phyloP scores from a whole-genome alignment of 495 filamentous ascomycete species.

The Penicillium cataractarum region DNA sequence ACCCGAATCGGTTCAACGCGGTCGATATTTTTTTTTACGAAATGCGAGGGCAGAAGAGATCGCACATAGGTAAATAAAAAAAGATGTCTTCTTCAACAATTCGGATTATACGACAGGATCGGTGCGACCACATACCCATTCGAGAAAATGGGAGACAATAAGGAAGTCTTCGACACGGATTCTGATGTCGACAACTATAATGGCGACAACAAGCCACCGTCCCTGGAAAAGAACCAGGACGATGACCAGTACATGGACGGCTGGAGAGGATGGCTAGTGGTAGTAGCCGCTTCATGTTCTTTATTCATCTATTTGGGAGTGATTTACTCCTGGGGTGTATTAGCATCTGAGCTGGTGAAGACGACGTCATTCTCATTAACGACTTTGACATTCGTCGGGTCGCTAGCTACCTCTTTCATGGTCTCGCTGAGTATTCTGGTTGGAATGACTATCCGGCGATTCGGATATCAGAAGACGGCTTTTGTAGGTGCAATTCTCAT shows the following conservation, averaged over 20 bases:
- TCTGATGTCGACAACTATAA: constrained; percentile 4
- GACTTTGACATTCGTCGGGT: constrained; percentile 16
- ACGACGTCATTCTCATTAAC: constrained; percentile 15
- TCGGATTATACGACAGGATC: not conserved
- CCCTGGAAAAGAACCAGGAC: not conserved
- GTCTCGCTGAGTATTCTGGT: constrained; percentile 4
- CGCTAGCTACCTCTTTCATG: constrained; percentile 13
- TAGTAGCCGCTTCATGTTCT: constrained; percentile 9
- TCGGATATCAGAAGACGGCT: constrained; percentile 8
- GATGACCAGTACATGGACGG: constrained; percentile 11
- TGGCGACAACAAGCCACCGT: not conserved
- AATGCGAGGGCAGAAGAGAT: not conserved
- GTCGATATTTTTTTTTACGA: not conserved
- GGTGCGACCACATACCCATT: not conserved
- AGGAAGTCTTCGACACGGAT: not conserved
- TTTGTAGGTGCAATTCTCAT: constrained; percentile 14
- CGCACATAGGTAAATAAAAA: not conserved
- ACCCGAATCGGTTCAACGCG: constrained; percentile 4
- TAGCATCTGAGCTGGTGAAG: constrained; percentile 11
- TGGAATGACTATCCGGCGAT: constrained; percentile 5
- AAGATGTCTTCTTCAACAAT: not conserved
- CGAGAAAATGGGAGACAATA: not conserved
- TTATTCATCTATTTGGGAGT: constrained; percentile 17
- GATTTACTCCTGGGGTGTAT: constrained; percentile 16
- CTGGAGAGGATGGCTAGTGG: constrained; percentile 16